Base-by-base conservation (phyloP, 768 basidiomycete species). In the Flagelloscypha sp. region DNA sequence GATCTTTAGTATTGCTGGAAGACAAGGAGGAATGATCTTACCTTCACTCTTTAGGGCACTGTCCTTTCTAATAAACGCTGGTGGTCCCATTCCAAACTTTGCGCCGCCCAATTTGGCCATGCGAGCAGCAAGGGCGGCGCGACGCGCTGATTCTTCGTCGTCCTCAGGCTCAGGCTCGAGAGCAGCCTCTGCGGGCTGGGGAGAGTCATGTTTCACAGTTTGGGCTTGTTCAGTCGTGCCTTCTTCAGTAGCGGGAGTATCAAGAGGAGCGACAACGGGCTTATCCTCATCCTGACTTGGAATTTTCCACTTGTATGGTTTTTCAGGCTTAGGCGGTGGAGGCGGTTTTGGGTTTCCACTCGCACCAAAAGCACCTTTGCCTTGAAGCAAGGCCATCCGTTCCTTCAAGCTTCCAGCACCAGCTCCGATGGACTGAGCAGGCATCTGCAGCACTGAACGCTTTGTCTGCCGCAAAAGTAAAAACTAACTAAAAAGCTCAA, bases 101-200 rank as follows among this genome's bases (percentile, higher is more conserved):
- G 86, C 75, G 31, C 89, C 93, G 19, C 93, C 93, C 12, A 97
- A 69, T 41, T 83, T 81, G 27, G 89, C 90, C 88, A 98, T 89
- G 30, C 90, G 72, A 16, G 89, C 89, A 21, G 90, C 88, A 50
- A 97, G 80, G 8, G 85, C 80, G 4, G 88, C 84, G 27, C 92
- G 74, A 30, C 83, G 73, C 49, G 85, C 80, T 36, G 80, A 65
- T 47, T 85, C 83, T 44, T 84, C 80, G 15, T 63, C 59, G 32
- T 79, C 78, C 49, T 80, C 78, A 1, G 72, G 69, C 48, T 77
- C 77, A 17, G 44, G 44, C 32, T 59, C 59, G 1, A 42, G 53
- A 24, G 46, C 34, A 17, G 35, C 39, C 6, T 35, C 46, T 28
- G 28, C 46, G 10, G 32, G 41, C 8, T 48, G n/a, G n/a, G n/a